Evolutionary conservation across 768 basidiomycete species (phyloP).

Genomic region (Lanmaoa pseudosensibilis): DNA sequence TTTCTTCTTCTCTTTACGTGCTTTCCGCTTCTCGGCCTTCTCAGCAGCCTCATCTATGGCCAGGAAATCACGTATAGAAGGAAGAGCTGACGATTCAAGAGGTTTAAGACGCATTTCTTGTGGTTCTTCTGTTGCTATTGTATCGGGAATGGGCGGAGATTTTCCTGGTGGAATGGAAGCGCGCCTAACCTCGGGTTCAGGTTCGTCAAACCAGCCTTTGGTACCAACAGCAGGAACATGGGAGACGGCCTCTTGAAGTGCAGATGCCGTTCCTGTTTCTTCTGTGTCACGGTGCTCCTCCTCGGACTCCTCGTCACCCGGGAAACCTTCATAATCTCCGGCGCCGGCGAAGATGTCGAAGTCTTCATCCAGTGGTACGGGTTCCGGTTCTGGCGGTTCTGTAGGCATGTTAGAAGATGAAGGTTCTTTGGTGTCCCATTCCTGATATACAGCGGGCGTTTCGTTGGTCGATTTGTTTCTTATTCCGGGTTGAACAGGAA

Average conservation of each 20-base stretch:
- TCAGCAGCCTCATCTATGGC: constrained; percentile 71
- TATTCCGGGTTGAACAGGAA: constrained; percentile 18
- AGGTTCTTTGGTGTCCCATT: background rate
- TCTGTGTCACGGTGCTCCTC: constrained; percentile 27
- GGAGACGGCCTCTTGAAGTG: constrained; percentile 10
- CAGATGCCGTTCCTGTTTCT: constrained; percentile 11
- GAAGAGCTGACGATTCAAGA: constrained; percentile 75
- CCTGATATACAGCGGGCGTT: background rate
- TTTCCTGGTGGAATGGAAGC: constrained; percentile 8
- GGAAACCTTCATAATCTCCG: constrained; percentile 78
- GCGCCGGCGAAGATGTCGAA: constrained; percentile 87
- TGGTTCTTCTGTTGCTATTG: constrained; percentile 28
- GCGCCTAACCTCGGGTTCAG: constrained; percentile 30
- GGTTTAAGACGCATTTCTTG: constrained; percentile 62
- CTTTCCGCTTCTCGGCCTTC: constrained; percentile 64
- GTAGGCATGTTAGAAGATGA: constrained; percentile 4
- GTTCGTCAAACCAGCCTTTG: constrained; percentile 49
- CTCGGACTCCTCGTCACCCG: constrained; percentile 54
- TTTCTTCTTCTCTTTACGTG: constrained; percentile 73
- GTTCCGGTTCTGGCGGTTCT: constrained; percentile 19
- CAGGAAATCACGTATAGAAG: constrained; percentile 81
- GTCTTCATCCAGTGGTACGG: constrained; percentile 47
- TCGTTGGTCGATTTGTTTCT: background rate
- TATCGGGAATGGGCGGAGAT: constrained; percentile 14
- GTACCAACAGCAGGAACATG: constrained; percentile 1